Evolutionary conservation across 768 basidiomycete species (phyloP).

Genomic region (Obba rivulosa): DNA sequence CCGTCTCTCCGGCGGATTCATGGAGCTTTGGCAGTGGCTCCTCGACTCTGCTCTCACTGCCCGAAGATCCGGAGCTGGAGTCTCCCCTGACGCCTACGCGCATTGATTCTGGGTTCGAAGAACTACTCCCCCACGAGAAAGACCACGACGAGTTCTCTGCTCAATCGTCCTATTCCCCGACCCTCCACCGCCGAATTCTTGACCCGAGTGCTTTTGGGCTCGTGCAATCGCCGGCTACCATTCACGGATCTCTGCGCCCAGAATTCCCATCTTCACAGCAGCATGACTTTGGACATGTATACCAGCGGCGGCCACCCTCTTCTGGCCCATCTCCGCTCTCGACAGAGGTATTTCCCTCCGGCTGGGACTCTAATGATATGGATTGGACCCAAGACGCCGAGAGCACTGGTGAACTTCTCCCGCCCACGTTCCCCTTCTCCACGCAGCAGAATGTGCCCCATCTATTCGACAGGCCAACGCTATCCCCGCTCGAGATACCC

Average conservation of each 20-base stretch:
- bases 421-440: neutral
- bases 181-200: slow-evolving; percentile 4
- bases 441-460: neutral
- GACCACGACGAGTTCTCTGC: neutral
- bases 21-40: slow-evolving; percentile 10
- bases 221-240: slow-evolving; percentile 12
- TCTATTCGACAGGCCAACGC: neutral
- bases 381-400: slow-evolving; percentile 3
- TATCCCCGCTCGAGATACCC: slow-evolving; percentile 10
- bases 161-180: slow-evolving; percentile 1
- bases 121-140: slow-evolving; percentile 7
- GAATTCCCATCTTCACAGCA: slow-evolving; percentile 3
- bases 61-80: slow-evolving; percentile 1
- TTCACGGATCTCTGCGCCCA: slow-evolving; percentile 6
- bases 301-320: neutral
- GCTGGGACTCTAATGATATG: slow-evolving; percentile 1
- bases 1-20: neutral
- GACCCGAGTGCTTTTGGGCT: slow-evolving; percentile 15
- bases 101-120: slow-evolving; percentile 18
- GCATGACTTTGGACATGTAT: neutral
- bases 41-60: neutral
- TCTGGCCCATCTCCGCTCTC: neutral
- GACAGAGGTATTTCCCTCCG: neutral
- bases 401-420: no score
- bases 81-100: slow-evolving; percentile 12